Conservation (phyloP, 2,329 filamentous ascomycete species). For the Metarhizium guizhouense region DNA sequence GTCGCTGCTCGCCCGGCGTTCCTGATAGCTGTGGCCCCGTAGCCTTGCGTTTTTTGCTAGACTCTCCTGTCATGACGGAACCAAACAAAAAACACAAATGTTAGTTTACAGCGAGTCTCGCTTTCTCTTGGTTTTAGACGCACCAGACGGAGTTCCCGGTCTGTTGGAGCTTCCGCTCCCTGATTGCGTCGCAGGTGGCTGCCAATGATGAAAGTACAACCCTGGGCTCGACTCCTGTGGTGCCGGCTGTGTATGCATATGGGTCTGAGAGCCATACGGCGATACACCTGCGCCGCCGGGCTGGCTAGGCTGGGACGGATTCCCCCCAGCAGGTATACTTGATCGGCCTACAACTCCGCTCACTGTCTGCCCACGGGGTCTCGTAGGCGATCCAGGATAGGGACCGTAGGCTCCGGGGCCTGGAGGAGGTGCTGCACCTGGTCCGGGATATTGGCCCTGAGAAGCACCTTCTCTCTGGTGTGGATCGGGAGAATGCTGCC, state of each 20-base stretch:
- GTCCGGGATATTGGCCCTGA: slow-evolving; percentile 32
- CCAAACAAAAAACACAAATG: slow-evolving; percentile 9
- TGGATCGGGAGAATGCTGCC: slow-evolving; percentile 40
- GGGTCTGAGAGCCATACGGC: slow-evolving; percentile 33
- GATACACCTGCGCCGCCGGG: slow-evolving; percentile 21
- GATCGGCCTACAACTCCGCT: slow-evolving; percentile 30
- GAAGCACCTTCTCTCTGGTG: slow-evolving; percentile 39
- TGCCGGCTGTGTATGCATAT: slow-evolving; percentile 42
- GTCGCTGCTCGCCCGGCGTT: slow-evolving; percentile 20
- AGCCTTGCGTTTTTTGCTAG: slow-evolving; percentile 80
- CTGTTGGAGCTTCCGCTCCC: slow-evolving; percentile 51
- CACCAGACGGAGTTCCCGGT: slow-evolving; percentile 67
- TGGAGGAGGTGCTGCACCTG: slow-evolving; percentile 23
- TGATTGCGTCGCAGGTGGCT: slow-evolving; percentile 60
- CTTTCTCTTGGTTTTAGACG: slow-evolving; percentile 48
- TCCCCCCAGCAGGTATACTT: slow-evolving; percentile 36
- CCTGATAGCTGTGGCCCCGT: slow-evolving; percentile 29
- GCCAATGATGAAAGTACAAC: slow-evolving; percentile 91
- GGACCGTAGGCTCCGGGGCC: slow-evolving; percentile 31
- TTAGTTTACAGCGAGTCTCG: slow-evolving; percentile 33
- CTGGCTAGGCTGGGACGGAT: slow-evolving; percentile 28
- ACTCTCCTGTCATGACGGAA: slow-evolving; percentile 51
- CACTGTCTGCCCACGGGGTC: slow-evolving; percentile 41
- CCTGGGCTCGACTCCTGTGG: slow-evolving; percentile 62
- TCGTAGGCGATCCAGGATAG: slow-evolving; percentile 41